Conservation (phyloP, 129 eudicot species). For the Artemisia tridentata region DNA sequence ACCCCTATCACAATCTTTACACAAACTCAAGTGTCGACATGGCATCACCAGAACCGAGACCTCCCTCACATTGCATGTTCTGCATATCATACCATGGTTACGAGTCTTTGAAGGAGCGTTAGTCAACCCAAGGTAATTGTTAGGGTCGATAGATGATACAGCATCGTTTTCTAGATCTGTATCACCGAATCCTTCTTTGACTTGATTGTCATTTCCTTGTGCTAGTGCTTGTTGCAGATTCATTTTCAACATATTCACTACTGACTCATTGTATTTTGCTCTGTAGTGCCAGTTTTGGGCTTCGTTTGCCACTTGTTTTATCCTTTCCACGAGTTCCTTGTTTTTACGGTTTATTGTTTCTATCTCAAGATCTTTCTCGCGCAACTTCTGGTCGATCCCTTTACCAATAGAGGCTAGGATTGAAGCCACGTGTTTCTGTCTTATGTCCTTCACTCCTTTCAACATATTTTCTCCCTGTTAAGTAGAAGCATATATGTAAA, state of each 20-base stretch:
- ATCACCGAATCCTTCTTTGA: conserved; percentile 92
- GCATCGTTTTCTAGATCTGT: conserved; percentile 68
- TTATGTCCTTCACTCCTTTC: conserved; percentile 69
- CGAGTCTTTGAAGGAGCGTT: conserved; percentile 27
- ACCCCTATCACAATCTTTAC: conserved; percentile 72
- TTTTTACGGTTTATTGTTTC: conserved; percentile 77
- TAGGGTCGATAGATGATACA: conserved; percentile 67
- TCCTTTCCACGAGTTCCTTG: conserved; percentile 64
- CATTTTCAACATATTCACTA: conserved; percentile 56
- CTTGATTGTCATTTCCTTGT: conserved; percentile 54
- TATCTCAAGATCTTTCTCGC: conserved; percentile 68
- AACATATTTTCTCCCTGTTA: conserved; percentile 70
- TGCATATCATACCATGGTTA: conserved; percentile 43
- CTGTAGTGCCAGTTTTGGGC: conserved; percentile 91
- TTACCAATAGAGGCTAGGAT: conserved; percentile 64
- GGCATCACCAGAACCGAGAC: conserved; percentile 85
- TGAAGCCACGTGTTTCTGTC: conserved; percentile 81
- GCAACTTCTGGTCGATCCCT: conserved; percentile 55
- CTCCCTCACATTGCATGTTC: conserved; percentile 61
- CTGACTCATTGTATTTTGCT: conserved; percentile 93
- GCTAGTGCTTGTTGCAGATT: conserved; percentile 76
- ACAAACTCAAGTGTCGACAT: conserved; percentile 89
- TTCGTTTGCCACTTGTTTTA: conserved; percentile 78
- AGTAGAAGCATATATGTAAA: conserved; percentile 3
- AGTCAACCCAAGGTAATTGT: conserved; percentile 40